Evolutionary conservation across 148 eudicot genomes (phyloP).

Genomic region (Cornus kousa): DNA sequence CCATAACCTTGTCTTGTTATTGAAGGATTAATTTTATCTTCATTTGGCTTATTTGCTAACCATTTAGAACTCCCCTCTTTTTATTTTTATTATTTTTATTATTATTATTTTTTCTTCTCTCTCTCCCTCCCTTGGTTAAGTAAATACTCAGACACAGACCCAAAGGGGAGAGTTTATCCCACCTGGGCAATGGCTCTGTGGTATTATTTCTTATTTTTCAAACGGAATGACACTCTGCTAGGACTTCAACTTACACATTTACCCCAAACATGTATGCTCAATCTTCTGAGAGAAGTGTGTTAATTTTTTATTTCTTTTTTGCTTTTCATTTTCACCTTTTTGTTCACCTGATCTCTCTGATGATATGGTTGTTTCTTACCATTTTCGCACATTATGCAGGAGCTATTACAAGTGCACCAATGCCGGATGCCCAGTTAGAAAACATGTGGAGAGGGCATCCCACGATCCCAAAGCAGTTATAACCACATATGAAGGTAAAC

Average conservation of each 20-base stretch:
- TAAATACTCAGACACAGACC: too few relatives aligned
- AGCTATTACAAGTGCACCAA: conserved; percentile 97
- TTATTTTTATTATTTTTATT: too few relatives aligned
- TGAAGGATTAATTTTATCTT: too few relatives aligned
- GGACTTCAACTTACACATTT: neutral
- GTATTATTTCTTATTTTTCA: too few relatives aligned
- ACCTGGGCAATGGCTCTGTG: too few relatives aligned
- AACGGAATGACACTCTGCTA: too few relatives aligned
- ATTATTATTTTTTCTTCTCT: too few relatives aligned
- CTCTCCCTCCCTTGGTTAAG: too few relatives aligned
- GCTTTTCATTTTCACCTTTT: neutral
- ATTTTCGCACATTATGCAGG: conserved; percentile 41
- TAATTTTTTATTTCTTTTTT: neutral
- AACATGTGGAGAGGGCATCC: conserved; percentile 97
- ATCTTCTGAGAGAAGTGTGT: neutral
- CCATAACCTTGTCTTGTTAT: neutral
- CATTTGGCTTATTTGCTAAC: neutral
- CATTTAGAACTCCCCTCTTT: too few relatives aligned
- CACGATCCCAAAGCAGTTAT: conserved; percentile 98
- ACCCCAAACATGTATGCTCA: neutral
- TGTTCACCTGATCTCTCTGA: neutral
- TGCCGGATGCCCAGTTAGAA: conserved; percentile 87
- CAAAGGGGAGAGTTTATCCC: too few relatives aligned
- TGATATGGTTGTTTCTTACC: neutral
- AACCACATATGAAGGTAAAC: conserved; percentile 95